Conservation (phyloP, 306 rosid genomes). For the Rosa rugosa region DNA sequence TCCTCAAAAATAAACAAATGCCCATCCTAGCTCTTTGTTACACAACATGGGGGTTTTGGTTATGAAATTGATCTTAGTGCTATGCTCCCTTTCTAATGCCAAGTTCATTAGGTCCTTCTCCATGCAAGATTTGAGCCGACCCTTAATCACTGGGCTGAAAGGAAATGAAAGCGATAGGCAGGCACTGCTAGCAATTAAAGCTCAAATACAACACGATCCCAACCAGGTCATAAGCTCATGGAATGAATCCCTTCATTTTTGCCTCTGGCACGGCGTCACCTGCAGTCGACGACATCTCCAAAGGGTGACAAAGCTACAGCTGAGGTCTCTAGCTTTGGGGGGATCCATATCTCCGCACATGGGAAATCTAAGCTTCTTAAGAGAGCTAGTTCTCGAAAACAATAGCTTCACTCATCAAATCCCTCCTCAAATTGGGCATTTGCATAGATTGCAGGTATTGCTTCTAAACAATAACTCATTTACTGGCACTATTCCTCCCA, state of each 20-base stretch:
- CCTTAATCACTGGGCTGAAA: neutral
- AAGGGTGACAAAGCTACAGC: neutral
- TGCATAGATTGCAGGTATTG: constrained; percentile 10
- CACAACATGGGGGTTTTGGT: neutral
- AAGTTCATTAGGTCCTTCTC: neutral
- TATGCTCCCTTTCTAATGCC: neutral
- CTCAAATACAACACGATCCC: neutral
- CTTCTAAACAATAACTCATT: neutral
- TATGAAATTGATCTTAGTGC: neutral
- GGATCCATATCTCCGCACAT: constrained; percentile 12
- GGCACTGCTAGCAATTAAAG: neutral
- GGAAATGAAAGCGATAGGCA: neutral
- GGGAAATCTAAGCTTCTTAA: constrained; percentile 45
- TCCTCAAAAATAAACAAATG: neutral
- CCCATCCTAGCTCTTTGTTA: neutral
- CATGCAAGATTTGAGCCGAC: neutral
- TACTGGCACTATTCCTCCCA: neutral
- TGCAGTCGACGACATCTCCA: neutral
- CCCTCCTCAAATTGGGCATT: constrained; percentile 34
- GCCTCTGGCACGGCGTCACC: neutral
- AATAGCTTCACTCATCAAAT: constrained; percentile 38
- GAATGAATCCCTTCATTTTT: neutral
- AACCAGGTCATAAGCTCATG: neutral
- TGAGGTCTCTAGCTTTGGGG: neutral
- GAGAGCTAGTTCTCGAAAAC: constrained; percentile 9